A percentile compares a stretch with the other conserved stretches of the same genome.
These are phyloP conservation scores for Fragaria vesca DNA, from an alignment of 306 rosid species.

Conservation along the genomic window DNA sequence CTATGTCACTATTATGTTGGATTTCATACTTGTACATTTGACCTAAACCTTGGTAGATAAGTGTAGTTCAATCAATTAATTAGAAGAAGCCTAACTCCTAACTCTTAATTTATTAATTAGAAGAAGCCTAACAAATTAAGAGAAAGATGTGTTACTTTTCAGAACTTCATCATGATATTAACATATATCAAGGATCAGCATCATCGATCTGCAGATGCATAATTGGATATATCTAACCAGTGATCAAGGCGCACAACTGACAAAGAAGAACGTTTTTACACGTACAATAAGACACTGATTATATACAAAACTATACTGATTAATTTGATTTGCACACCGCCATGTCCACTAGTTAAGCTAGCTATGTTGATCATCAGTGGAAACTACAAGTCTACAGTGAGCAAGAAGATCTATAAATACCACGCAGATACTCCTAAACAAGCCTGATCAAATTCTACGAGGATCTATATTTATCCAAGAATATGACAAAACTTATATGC, in stretches of 20 bases:
- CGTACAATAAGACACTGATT: not conserved
- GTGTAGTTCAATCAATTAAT: not conserved
- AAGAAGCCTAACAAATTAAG: not conserved
- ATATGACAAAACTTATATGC: not conserved
- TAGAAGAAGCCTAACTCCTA: not conserved
- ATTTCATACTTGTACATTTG: not conserved
- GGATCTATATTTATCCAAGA: not conserved
- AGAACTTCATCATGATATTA: not conserved
- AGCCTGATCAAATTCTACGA: slow-evolving; percentile 4
- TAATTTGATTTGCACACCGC: not conserved
- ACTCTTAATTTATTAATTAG: too few species aligned
- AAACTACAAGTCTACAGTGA: not conserved
- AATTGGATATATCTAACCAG: not conserved
- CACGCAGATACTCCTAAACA: not conserved
- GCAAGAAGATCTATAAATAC: not conserved
- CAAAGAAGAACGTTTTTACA: not conserved
- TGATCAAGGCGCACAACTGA: not conserved
- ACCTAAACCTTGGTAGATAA: not conserved
- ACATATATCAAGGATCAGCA: not conserved
- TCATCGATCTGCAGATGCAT: not conserved
- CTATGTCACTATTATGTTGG: not conserved
- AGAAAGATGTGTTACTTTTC: not conserved
- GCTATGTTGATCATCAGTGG: not conserved
- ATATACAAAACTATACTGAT: not conserved
- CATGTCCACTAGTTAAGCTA: not conserved